phyloP scores from a whole-genome alignment of 768 basidiomycete genomes.

The Asterophora parasitica region DNA sequence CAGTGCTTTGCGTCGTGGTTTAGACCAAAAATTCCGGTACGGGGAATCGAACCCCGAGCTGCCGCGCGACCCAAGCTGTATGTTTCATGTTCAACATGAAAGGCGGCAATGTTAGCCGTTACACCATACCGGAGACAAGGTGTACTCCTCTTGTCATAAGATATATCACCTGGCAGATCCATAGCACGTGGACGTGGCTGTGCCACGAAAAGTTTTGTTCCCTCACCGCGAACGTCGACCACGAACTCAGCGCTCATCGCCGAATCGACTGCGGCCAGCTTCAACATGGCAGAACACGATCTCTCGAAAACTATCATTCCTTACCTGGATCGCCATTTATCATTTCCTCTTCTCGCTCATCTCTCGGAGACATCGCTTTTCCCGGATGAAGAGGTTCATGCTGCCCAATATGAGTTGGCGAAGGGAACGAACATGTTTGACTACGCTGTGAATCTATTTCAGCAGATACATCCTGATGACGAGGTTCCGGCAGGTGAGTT shows the following conservation, averaged over 20 bases:
- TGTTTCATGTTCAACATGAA: conserved; percentile 8
- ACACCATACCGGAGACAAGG: conserved; percentile 44
- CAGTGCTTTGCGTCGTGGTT: too few species aligned
- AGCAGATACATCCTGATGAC: conserved; percentile 71
- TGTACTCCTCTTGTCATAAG: not conserved
- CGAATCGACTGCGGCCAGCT: not conserved
- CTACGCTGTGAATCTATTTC: conserved; percentile 78
- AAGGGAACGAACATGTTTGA: conserved; percentile 99
- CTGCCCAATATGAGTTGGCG: conserved; percentile 95
- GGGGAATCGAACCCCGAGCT: conserved; percentile 58
- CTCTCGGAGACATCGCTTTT: conserved; percentile 74
- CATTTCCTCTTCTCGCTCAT: conserved; percentile 88
- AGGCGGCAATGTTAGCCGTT: conserved; percentile 66
- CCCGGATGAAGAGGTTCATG: conserved; percentile 70
- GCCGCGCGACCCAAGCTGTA: conserved; percentile 26
- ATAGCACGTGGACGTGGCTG: conserved; percentile 2
- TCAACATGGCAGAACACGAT: conserved; percentile 79
- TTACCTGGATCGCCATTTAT: conserved; percentile 91
- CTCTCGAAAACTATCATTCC: conserved; percentile 88
- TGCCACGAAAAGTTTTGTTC: conserved; percentile 11
- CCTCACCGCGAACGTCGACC: conserved; percentile 12
- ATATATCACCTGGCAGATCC: not conserved
- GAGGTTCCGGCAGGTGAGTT: conserved; percentile 62
- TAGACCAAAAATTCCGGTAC: conserved; percentile 25
- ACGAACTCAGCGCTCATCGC: conserved; percentile 1